A percentile compares a stretch with the other conserved stretches of the same genome.
phyloP scores from a whole-genome alignment of 2,329 filamentous ascomycete genomes.

The Arthrobotrys musiformis region DNA sequence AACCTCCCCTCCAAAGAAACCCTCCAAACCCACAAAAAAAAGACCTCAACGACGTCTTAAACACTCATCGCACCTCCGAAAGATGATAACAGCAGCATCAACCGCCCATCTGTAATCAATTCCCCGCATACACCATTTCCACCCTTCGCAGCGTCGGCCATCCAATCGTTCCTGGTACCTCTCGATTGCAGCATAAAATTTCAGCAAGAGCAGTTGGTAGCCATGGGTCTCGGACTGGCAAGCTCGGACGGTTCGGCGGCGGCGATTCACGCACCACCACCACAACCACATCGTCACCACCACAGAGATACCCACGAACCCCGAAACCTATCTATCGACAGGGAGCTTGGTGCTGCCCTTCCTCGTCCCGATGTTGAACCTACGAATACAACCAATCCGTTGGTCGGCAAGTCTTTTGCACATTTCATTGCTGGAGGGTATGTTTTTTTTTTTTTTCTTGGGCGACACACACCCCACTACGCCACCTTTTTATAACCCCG shows the following conservation, averaged over 20 bases:
- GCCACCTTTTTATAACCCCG: not conserved
- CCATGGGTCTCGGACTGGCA: slow-evolving; percentile 45
- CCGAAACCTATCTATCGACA: slow-evolving; percentile 46
- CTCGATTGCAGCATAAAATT: not conserved
- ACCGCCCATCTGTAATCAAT: slow-evolving; percentile 10
- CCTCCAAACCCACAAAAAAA: slow-evolving; percentile 7
- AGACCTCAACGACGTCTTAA: slow-evolving; percentile 16
- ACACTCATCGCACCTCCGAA: not conserved
- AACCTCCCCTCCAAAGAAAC: not conserved
- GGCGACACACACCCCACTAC: slow-evolving; percentile 26
- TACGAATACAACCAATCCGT: slow-evolving; percentile 47
- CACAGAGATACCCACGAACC: slow-evolving; percentile 40
- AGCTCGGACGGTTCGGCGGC: slow-evolving; percentile 25
- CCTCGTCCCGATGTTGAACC: slow-evolving; percentile 51
- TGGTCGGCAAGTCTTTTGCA: slow-evolving; percentile 78
- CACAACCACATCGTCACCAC: slow-evolving; percentile 23
- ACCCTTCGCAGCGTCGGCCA: not conserved
- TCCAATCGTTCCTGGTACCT: not conserved
- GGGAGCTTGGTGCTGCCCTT: slow-evolving; percentile 48
- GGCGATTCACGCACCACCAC: slow-evolving; percentile 21
- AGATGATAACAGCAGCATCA: slow-evolving; percentile 36
- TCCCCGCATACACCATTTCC: not conserved
- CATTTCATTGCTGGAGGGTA: slow-evolving; percentile 93
- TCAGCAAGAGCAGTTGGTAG: slow-evolving; percentile 11
- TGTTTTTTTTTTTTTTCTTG: slow-evolving; percentile 60